Conservation (phyloP, 495 filamentous ascomycete genomes). For the Rhypophila decipiens region DNA sequence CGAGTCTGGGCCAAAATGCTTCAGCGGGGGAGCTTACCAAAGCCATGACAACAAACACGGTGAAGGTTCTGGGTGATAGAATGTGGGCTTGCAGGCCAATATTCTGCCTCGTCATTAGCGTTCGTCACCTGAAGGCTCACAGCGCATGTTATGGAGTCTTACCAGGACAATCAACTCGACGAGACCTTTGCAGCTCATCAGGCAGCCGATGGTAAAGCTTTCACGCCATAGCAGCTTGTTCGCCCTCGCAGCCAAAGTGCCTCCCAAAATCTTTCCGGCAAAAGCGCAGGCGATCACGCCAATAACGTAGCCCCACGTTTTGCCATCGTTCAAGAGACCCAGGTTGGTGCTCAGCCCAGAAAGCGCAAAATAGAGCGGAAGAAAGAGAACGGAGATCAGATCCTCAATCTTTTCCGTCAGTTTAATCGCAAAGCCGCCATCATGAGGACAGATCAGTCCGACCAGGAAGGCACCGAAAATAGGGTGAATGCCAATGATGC, state of each 20-base stretch:
- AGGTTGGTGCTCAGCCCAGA: conserved; percentile 88
- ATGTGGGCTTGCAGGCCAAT: conserved; percentile 92
- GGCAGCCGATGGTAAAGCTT: conserved; percentile 79
- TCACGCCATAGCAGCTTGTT: conserved; percentile 89
- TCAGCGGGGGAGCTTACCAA: conserved; percentile 33
- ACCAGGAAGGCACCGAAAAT: conserved; percentile 87
- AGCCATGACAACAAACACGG: conserved; percentile 98
- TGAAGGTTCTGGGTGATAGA: conserved; percentile 80
- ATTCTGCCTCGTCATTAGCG: conserved; percentile 53
- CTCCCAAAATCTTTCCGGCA: conserved; percentile 76
- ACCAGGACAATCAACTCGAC: conserved; percentile 94
- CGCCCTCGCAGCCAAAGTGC: conserved; percentile 68
- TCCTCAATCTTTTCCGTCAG: conserved; percentile 96
- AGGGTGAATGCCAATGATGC: conserved; percentile 79
- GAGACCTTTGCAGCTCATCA: conserved; percentile 98
- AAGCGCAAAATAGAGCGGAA: conserved; percentile 92
- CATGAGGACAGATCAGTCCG: conserved; percentile 88
- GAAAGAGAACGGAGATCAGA: conserved; percentile 77
- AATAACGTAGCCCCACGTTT: conserved; percentile 89
- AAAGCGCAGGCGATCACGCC: conserved; percentile 82
- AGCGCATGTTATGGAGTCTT: conserved; percentile 25
- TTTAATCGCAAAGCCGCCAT: conserved; percentile 90
- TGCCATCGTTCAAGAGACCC: conserved; percentile 73
- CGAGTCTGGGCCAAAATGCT: background rate
- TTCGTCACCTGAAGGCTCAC: background rate